Percentiles rank a stretch among this genome's conserved stretches.
These are phyloP conservation scores for Hypomontagnella submonticulosa DNA, from an alignment of 495 filamentous ascomycete species.

Conservation along the genomic window DNA sequence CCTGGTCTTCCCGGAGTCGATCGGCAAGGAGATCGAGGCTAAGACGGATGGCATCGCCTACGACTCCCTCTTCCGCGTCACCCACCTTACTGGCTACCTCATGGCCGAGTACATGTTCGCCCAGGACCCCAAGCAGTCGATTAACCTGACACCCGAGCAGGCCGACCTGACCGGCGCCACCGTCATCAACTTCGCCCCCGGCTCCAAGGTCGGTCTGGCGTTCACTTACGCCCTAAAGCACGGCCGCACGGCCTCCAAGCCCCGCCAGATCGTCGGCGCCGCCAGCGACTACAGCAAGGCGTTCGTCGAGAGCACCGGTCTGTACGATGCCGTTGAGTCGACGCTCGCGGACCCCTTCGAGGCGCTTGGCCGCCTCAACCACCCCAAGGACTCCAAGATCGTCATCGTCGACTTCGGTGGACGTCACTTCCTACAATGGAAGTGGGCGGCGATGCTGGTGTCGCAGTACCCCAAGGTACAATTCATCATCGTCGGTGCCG, in stretches of 20 bases:
- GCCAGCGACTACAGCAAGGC: slow-evolving; percentile 47
- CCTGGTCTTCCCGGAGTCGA: slow-evolving; percentile 40
- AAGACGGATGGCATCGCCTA: slow-evolving; percentile 48
- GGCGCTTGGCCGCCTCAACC: slow-evolving; percentile 30
- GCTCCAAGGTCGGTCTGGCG: slow-evolving; percentile 60
- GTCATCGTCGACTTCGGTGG: slow-evolving; percentile 66
- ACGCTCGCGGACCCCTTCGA: slow-evolving; percentile 44
- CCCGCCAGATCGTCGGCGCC: slow-evolving; percentile 50
- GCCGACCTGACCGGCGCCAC: slow-evolving; percentile 57
- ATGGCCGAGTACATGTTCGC: slow-evolving; percentile 62
- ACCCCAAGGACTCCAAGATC: slow-evolving; percentile 51
- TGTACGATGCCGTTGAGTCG: slow-evolving; percentile 52
- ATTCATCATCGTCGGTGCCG: slow-evolving; percentile 55
- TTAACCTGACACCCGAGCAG: slow-evolving; percentile 59
- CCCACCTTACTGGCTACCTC: slow-evolving; percentile 61
- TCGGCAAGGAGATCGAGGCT: slow-evolving; percentile 29
- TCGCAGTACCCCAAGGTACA: slow-evolving; percentile 45
- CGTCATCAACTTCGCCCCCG: slow-evolving; percentile 58
- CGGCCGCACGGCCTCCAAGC: slow-evolving; percentile 36
- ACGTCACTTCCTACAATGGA: slow-evolving; percentile 50
- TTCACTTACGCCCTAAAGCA: slow-evolving; percentile 54
- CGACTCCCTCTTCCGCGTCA: slow-evolving; percentile 54
- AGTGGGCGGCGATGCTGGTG: slow-evolving; percentile 51
- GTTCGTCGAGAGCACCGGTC: slow-evolving; percentile 47
- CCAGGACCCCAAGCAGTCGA: slow-evolving; percentile 38